Evolutionary conservation across 192 early-diverging fungal genomes (phyloP), one percentile per base, ranked within the genome.

Genomic region (Pilaira anomala): DNA sequence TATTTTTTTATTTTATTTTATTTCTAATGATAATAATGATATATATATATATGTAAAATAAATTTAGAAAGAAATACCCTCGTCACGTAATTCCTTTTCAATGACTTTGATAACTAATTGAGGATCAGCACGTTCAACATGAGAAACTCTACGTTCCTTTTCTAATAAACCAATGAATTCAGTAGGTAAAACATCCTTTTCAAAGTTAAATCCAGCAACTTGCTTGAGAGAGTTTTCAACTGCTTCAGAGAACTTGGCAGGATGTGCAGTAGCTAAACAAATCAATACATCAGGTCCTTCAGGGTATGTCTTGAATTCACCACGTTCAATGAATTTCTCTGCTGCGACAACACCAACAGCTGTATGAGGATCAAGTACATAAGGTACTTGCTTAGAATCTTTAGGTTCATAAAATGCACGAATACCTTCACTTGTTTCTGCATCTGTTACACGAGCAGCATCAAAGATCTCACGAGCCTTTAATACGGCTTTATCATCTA

Each of bases 221-320:
- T 76, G 73, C 68, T 82, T 80, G 54, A 90, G 71, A 41, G 94
- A 91, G 62, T 76, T 72, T 60, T 88, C 83, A 24, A 98, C 95
- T 4, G 94, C 91, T 42, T 92, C 92, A 4, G 93, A 88, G 77
- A 98, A 98, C 71, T 98, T 98, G 36, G 93, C 96, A 29, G 95
- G 96, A 52, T 93, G 92, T 6, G 96, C 96, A 0, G 96, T 98
- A 19, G 95, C 85, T 48, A 98, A 76, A 45, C 88, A 89, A 21
- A 93, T 75, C 19, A 84, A 62, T 22, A 76, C 78, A 39, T 70
- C 67, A 41, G 51, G 41, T 8, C 71, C 67, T 19, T 62, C 1
- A 42, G 67, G 68, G 7, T 51, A 61, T 2, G 28, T 25, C 7
- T 61, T 21, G 16, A 73, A 24, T 1, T 60, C 7, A 28, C 62